Evolutionary conservation across 495 filamentous ascomycete genomes (phyloP), one percentile per base, ranked within the genome.

Genomic region (Penicillium malachiteum): DNA sequence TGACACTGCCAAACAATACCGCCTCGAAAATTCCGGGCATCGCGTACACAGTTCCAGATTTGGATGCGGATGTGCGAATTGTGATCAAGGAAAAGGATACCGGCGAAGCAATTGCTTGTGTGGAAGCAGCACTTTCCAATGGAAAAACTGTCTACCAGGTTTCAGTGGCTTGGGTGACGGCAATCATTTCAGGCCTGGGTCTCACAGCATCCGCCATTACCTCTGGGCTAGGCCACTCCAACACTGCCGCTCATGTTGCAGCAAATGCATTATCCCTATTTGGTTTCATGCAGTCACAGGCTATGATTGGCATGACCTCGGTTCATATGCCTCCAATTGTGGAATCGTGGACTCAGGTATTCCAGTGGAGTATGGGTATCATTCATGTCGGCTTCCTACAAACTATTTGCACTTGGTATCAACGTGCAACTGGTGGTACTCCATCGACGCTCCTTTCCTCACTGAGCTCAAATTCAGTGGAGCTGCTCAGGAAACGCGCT

Each of bases 301-400:
- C 94, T n/a, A 92, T 98, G 71, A 79, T 96, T 58, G 94, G 92
- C 43, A 87, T 97, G 78, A 88, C 84, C 34, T 81, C 88, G 11
- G 86, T 97, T n/a, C 79, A 80, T 21, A 83, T 96, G 48, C 94
- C 94, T 3, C 94, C 94, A 0, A 88, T 96, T 46, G 94, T 96
- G 41, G 82, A 88, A 64, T 81, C 93, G 0, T 98, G 94, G 94
- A 96, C 93, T 0, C 93, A 97, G 77, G 94, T 97, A 66, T 97
- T 97, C 78, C 87, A 93, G 70, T 98, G 94, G 94, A 93, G 86
- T 68, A 95, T 98, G 91, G 94, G 94, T 63, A 92, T 98, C 65
- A 96, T 98, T 65, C 82, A 82, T 49, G 81, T 98, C 54, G 78
- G 79, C 40, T 98, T 97, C 72, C 81, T 97, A 66, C 90, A 98